These are phyloP conservation scores for Rubia balearica DNA, from an alignment of 305 asterid genomes.

Conservation along the genomic window DNA sequence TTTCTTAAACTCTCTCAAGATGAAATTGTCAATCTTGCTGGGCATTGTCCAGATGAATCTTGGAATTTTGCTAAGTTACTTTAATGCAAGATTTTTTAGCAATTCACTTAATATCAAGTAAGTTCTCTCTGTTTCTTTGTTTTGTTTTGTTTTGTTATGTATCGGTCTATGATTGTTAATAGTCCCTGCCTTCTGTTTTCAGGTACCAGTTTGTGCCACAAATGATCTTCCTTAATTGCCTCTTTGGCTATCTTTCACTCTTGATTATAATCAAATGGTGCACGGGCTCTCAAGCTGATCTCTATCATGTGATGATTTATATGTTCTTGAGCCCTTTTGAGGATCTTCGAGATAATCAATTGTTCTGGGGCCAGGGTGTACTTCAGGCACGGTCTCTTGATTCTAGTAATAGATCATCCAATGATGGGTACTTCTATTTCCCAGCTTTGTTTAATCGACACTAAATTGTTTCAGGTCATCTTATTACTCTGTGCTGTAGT, in stretches of 20 bases:
- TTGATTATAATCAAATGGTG: conserved; percentile 87
- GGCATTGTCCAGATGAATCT: conserved; percentile 93
- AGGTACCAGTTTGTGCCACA: conserved; percentile 98
- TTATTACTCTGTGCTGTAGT: conserved; percentile 72
- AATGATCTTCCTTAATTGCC: conserved; percentile 85
- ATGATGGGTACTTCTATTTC: conserved; percentile 8
- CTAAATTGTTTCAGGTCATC: conserved; percentile 45
- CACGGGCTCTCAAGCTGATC: conserved; percentile 92
- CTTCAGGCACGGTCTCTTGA: conserved; percentile 59
- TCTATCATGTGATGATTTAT: conserved; percentile 97
- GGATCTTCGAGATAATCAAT: conserved; percentile 75
- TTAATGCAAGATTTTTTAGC: conserved; percentile 69
- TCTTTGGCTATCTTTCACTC: conserved; percentile 94
- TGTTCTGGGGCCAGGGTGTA: conserved; percentile 84
- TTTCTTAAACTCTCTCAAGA: conserved; percentile 92
- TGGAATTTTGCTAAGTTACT: conserved; percentile 80
- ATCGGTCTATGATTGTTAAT: conserved; percentile 8
- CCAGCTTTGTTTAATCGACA: conserved; percentile 11
- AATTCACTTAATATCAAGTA: conserved; percentile 78
- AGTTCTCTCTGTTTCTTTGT: conserved; percentile 20
- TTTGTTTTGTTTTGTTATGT: background rate
- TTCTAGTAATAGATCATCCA: conserved; percentile 17
- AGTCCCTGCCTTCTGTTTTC: conserved; percentile 22
- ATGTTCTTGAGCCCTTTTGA: conserved; percentile 97
- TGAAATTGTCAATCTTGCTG: conserved; percentile 92